A percentile compares a stretch with the other conserved stretches of the same genome.
phyloP scores from a whole-genome alignment of 805 yeast genomes.

The Wickerhamiella shivajii region DNA sequence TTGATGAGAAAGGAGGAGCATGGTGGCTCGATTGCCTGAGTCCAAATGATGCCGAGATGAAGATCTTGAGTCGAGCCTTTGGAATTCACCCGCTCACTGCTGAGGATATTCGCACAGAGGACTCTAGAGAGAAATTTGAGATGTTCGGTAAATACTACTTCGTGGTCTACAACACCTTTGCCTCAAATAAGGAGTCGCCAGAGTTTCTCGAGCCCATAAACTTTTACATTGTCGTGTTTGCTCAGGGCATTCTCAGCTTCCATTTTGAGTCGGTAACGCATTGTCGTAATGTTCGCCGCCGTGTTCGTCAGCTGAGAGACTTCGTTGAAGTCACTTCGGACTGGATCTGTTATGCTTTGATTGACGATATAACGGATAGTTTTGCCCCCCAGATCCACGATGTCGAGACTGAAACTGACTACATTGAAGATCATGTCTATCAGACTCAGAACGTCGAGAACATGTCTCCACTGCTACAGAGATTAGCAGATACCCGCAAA shows the following conservation, averaged over 20 bases:
- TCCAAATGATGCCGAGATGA: constrained; percentile 93
- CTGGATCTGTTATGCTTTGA: constrained; percentile 52
- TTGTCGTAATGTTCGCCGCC: constrained; percentile 45
- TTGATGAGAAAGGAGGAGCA: constrained; percentile 55
- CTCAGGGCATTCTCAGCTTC: constrained; percentile 44
- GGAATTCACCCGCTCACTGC: constrained; percentile 97
- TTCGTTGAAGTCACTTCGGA: constrained; percentile 46
- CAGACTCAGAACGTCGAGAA: constrained; percentile 41
- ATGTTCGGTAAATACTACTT: constrained; percentile 79
- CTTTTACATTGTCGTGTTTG: constrained; percentile 46
- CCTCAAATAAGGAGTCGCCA: constrained; percentile 57
- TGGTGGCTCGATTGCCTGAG: constrained; percentile 96
- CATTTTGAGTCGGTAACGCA: constrained; percentile 46
- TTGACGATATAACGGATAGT: constrained; percentile 51
- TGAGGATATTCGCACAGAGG: constrained; percentile 93
- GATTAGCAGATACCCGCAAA: constrained; percentile 79
- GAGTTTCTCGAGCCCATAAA: constrained; percentile 38
- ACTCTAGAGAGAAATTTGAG: constrained; percentile 94
- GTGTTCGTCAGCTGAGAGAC: constrained; percentile 48
- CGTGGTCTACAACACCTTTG: constrained; percentile 95
- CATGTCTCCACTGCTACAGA: constrained; percentile 40
- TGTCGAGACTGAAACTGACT: constrained; percentile 48
- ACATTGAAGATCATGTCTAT: constrained; percentile 69
- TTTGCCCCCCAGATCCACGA: constrained; percentile 47
- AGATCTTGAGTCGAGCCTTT: constrained; percentile 77